Base-by-base conservation (phyloP, 345 rosid genomes). In the Dipteronia dyeriana region DNA sequence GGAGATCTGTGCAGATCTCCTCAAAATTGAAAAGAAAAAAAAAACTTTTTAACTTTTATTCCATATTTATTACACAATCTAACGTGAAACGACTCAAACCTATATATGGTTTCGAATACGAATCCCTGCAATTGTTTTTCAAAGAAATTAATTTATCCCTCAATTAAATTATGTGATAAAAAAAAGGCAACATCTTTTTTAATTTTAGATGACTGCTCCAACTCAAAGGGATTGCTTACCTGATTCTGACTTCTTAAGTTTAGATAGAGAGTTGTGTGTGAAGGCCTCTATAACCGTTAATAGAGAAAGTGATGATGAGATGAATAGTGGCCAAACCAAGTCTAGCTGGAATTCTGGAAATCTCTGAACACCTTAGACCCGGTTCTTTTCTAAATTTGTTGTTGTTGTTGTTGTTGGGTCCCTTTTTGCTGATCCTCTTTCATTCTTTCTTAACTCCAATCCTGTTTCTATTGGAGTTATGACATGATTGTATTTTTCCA, bases 251-350 rank as follows among this genome's bases (percentile, higher is more conserved):
- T 81, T 38, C 70, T 84, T 75, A 9, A 74, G 54, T 79, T 84
- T 81, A 71, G 91, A 76, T 84, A 90, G 92, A 76, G 92, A 85
- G 61, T 82, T 89, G 88, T 90, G 97, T 92, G 62, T 91, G 60
- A 47, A 90, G 88, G 76, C 95, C 91, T 70, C 92, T 87, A 53
- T 88, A 91, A 79, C 88, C 86, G 84, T 93, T 93, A 80, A 91
- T 61, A 71, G 92, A 91, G 88, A 93, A 90, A 67, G 92, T 91
- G 63, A 82, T 85, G 66, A 94, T 73, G 71, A 93, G 92, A 76
- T 91, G 91, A 56, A 91, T 66, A 80, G 97, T 91, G 82, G 94
- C 81, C 38, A 90, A 76, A 29, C 95, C 97, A 12, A 92, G 90
- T 61, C 89, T 86, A 31, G 91, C 26, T 26, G 26, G 26, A 26